Conservation (phyloP, 2,329 filamentous ascomycete genomes). For the Apiospora saccharicola region DNA sequence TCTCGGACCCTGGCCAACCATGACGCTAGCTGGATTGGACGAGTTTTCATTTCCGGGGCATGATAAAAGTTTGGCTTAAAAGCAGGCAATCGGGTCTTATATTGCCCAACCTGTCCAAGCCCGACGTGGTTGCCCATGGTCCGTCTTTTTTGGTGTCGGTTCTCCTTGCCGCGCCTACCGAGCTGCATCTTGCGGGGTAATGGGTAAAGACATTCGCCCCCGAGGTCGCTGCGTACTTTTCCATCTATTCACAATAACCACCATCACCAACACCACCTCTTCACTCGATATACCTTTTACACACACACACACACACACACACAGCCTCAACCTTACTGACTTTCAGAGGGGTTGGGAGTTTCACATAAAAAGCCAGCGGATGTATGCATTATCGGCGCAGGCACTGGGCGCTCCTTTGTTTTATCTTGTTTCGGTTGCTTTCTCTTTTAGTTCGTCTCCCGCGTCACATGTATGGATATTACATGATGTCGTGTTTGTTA, state of each 20-base stretch:
- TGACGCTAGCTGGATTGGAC: background rate
- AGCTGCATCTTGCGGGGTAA: slow-evolving; percentile 16
- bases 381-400: slow-evolving; percentile 6
- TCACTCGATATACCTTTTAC: background rate
- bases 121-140: background rate
- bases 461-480: background rate
- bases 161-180: background rate
- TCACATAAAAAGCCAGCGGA: slow-evolving; percentile 13
- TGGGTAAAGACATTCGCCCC: background rate
- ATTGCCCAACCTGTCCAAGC: slow-evolving; percentile 2
- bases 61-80: background rate
- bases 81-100: background rate
- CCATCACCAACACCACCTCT: background rate
- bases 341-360: background rate
- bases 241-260: background rate
- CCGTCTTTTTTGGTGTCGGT: background rate
- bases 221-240: background rate
- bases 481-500: background rate
- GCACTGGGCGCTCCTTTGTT: slow-evolving; percentile 4
- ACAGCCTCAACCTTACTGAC: background rate
- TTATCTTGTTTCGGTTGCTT: background rate
- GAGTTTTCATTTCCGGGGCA: background rate
- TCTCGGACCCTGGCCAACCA: background rate
- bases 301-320: slow-evolving; percentile 1
- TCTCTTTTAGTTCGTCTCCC: background rate